Base-by-base conservation (phyloP, 352 stramenopile genomes). In the Phytophthora melonis region DNA sequence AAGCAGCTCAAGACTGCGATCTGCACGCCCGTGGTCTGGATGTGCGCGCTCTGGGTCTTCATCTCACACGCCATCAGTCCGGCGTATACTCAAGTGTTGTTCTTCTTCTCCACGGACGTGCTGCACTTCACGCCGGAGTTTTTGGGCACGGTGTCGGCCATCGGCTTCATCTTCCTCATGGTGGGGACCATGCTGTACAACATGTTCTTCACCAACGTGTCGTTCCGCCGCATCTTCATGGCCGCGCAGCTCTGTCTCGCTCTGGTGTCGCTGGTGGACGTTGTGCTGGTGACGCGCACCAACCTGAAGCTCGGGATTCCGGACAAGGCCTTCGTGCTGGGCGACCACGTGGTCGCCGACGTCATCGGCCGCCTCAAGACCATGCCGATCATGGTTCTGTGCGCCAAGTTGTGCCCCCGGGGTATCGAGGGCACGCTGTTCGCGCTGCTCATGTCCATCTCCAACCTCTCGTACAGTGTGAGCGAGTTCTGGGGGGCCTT, bases 351-450 rank as follows among this genome's bases (percentile, higher is more conserved):
- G 19, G 91, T 98, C 11, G 84, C 84, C 13, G 88, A 95, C 53
- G 88, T 95, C n/a, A 89, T 95, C 36, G 88, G 88, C 18, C 87
- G 88, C 0, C 68, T 95, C 18, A 95, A 95, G 75, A 92, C 87
- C 1, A 96, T 99, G 79, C 97, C 97, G 0, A 97, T 97, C 54
- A 86, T 99, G 41, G 96, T 99, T 41, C 79, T 99, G 11, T 97
- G 97, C 32, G 94, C 96, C 6, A 94, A 95, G 63, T 76, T 99
- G 21, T 99, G 97, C 61, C 97, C 97, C 23, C 89, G 89, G 53
- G 97, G 97, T 18, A 91, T 99, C 32, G 97, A 99, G 78, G 97
- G 97, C 49, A 98, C 98, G 19, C 79, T 99, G 10, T 99, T 99
- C 85, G 97, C 97, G 14, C 86, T 98, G 58, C 84, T 99, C 58